Conservation (phyloP, 1,284 basidiomycete genomes). For the Cryptococcus wingfieldii region DNA sequence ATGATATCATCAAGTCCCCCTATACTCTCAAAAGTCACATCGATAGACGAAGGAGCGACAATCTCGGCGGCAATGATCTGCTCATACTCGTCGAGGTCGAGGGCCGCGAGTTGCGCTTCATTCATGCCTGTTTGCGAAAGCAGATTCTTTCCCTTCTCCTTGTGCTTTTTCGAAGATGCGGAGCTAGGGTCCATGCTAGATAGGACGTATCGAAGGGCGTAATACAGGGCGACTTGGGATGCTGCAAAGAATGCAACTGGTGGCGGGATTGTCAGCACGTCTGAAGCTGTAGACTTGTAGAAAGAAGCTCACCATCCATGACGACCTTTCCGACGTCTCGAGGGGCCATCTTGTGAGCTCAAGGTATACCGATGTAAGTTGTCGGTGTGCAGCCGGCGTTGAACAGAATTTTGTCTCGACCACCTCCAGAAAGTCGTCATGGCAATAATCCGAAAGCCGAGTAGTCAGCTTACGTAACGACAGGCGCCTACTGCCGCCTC, state of each 20-base stretch:
- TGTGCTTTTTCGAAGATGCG: constrained; percentile 34
- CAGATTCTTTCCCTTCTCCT: constrained; percentile 42
- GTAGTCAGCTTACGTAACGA: too few species aligned
- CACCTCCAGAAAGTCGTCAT: background rate
- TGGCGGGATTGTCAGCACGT: background rate
- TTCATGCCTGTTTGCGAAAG: constrained; percentile 40
- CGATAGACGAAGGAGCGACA: constrained; percentile 52
- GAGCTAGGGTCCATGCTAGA: constrained; percentile 25
- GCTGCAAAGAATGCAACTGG: constrained; percentile 60
- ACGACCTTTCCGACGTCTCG: constrained; percentile 48
- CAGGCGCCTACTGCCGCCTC: too few species aligned
- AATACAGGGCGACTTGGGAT: constrained; percentile 53
- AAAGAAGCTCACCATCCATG: constrained; percentile 48
- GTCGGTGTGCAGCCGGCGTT: background rate
- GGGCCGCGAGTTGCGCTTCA: constrained; percentile 49
- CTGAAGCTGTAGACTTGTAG: constrained; percentile 10
- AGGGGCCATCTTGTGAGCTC: constrained; percentile 13
- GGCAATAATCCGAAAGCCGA: too few species aligned
- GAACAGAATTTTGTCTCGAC: background rate
- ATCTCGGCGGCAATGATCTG: constrained; percentile 55
- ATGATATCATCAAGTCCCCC: constrained; percentile 96
- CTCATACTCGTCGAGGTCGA: constrained; percentile 54
- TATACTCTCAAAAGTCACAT: constrained; percentile 55
- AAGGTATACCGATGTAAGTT: constrained; percentile 1
- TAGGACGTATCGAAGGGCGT: constrained; percentile 47